Base-by-base conservation (phyloP, 106 monocot species). In the Cymbidium sinense region DNA sequence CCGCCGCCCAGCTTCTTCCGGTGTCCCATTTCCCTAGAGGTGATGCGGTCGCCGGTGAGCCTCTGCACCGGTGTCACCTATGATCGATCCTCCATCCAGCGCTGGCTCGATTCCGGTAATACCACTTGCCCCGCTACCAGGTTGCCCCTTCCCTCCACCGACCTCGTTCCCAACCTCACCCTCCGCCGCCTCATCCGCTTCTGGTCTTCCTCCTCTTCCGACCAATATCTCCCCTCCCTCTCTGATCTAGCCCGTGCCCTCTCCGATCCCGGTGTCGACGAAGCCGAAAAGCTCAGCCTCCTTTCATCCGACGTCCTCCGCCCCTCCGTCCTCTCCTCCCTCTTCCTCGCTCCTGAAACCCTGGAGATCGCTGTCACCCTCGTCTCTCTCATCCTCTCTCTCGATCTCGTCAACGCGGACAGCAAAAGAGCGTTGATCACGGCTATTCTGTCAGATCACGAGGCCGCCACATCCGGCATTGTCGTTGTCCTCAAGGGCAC, bases 31-130 rank as follows among this genome's bases (percentile, higher is more conserved):
- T 96, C 96, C 2, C 85, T 96, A 13, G 96, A 96, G 65, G 89
- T 96, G 52, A 96, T 96, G 96, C 82, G 85, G 34, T 96, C 93
- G 19, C 96, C 96, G 50, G 96, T 96, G 7, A 94, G 96, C 78
- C 89, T 96, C n/a, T 88, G 85, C 84, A 96, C 96, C 73, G 96
- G 96, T 54, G 91, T 93, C 79, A 96, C 93, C 81, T 96, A 96
- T 82, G 93, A 96, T 84, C 89, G 96, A 4, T 54, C 83, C 52
- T 94, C 93, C 75, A 96, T 96, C 80, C 89, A 93, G 77, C 77
- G 82, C 12, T 96, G 96, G 93, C 87, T 96, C 37, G 96, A 93
- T 19, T 81, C 86, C 75, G 96, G 96, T 31, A 84, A 93, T 80
- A 82, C 83, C 78, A 96, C 89, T 12, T 96, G 96, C 62, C 96